phyloP scores from a whole-genome alignment of 1,284 basidiomycete genomes.

The Xanthoconium separans region DNA sequence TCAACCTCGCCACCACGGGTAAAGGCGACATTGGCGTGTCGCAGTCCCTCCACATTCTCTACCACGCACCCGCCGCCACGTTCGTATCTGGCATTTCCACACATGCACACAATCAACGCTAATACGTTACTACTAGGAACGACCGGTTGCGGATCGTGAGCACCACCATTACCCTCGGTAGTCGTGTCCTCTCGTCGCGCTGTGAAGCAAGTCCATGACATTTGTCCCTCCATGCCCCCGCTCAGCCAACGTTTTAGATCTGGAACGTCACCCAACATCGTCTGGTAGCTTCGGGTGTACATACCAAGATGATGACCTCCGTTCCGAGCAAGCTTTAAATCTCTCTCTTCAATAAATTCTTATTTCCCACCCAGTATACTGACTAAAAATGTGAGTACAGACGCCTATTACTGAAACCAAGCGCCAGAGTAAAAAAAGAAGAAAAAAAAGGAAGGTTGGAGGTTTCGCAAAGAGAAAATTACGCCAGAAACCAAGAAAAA shows the following conservation, averaged over 20 bases:
- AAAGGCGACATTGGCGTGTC: constrained; percentile 35
- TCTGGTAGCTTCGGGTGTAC: constrained; percentile 36
- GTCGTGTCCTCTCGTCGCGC: constrained; percentile 26
- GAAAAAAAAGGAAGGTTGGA: constrained; percentile 3
- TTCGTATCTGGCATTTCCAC: constrained; percentile 20
- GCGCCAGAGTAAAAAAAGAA: background rate
- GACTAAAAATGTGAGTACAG: constrained; percentile 12
- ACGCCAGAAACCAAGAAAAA: background rate
- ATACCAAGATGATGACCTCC: constrained; percentile 39
- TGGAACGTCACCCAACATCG: constrained; percentile 37
- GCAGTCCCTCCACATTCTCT: constrained; percentile 39
- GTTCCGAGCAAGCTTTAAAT: constrained; percentile 24
- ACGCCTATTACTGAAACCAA: background rate
- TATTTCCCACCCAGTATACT: constrained; percentile 6
- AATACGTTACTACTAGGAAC: constrained; percentile 10
- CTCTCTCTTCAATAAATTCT: background rate
- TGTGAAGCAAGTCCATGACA: constrained; percentile 24
- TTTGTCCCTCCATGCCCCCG: no score
- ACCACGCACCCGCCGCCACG: constrained; percentile 40
- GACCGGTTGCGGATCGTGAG: constrained; percentile 31
- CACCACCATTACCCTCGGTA: constrained; percentile 30
- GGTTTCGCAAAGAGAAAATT: constrained; percentile 3
- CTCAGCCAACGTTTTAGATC: constrained; percentile 24
- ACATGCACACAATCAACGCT: background rate
- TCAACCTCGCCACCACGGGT: constrained; percentile 24